These are phyloP conservation scores for Saccharomyces hybrid DNA, from an alignment of 1,139 yeast species.

Conservation along the genomic window DNA sequence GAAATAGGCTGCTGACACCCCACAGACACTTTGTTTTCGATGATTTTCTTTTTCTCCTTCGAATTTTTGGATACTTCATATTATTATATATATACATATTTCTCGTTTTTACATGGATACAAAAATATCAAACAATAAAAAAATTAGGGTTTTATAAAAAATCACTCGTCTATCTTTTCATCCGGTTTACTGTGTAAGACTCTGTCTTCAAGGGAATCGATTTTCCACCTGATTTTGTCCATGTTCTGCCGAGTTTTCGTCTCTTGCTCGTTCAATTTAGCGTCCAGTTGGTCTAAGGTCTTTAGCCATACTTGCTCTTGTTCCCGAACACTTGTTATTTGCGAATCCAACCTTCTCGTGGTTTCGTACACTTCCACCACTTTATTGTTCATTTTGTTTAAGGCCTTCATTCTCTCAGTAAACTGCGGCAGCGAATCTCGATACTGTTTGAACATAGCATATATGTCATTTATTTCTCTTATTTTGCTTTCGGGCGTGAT, in stretches of 20 bases:
- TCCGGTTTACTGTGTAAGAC: neutral
- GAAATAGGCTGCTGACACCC: neutral
- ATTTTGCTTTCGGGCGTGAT: slow-evolving; percentile 27
- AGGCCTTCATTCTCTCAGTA: slow-evolving; percentile 38
- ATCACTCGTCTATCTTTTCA: neutral
- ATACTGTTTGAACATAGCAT: slow-evolving; percentile 35
- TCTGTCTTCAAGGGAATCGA: neutral
- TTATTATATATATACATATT: neutral
- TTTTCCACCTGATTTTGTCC: neutral
- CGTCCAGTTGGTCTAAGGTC: slow-evolving; percentile 35
- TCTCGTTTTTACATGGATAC: neutral
- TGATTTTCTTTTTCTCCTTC: neutral
- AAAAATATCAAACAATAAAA: neutral
- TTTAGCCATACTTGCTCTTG: slow-evolving; percentile 40
- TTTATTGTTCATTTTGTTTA: slow-evolving; percentile 41
- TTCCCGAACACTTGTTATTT: slow-evolving; percentile 32
- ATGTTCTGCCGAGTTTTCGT: slow-evolving; percentile 4
- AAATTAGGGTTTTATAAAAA: neutral
- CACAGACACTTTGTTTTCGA: neutral
- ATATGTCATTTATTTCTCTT: slow-evolving; percentile 34
- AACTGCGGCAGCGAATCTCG: slow-evolving; percentile 37
- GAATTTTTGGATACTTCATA: neutral
- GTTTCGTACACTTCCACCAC: slow-evolving; percentile 47
- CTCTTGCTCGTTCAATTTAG: slow-evolving; percentile 33
- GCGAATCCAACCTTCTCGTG: slow-evolving; percentile 42